A percentile compares a stretch with the other conserved stretches of the same genome.
Evolutionary conservation across 768 basidiomycete genomes (phyloP).

Genomic region (Infundibulicybe gibba): DNA sequence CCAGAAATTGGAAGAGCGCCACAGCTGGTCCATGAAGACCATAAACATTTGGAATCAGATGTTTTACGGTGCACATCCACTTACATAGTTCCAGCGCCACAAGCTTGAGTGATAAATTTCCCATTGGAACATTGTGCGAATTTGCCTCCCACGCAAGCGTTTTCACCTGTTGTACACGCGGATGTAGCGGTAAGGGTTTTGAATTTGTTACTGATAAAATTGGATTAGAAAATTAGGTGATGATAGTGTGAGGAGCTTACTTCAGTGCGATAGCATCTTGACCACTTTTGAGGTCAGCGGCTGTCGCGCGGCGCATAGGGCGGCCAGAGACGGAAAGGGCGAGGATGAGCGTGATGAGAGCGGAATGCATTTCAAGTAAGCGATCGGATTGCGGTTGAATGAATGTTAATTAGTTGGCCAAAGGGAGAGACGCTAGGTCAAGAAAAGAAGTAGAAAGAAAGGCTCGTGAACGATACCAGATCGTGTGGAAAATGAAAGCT

Average conservation of each 20-base stretch:
- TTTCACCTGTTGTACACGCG: constrained; percentile 32
- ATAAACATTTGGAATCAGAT: neutral
- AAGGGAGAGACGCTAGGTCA: no score
- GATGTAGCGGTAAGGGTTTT: constrained; percentile 26
- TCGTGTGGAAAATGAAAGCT: no score
- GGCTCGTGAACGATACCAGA: no score
- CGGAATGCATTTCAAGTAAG: constrained; percentile 32
- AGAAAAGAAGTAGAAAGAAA: no score
- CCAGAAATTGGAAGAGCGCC: constrained; percentile 42
- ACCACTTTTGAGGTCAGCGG: constrained; percentile 33
- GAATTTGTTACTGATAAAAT: constrained; percentile 25
- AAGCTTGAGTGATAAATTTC: constrained; percentile 32
- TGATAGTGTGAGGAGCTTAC: constrained; percentile 19
- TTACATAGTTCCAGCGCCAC: constrained; percentile 33
- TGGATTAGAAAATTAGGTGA: neutral
- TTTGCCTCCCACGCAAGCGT: constrained; percentile 44
- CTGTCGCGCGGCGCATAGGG: constrained; percentile 26
- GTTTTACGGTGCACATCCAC: constrained; percentile 2
- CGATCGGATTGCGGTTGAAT: neutral
- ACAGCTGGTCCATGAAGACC: constrained; percentile 24
- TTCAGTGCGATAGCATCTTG: constrained; percentile 37
- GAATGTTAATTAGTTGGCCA: no score
- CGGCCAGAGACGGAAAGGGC: constrained; percentile 28
- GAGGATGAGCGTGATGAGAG: constrained; percentile 31
- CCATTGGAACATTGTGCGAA: constrained; percentile 59